Base-by-base conservation (phyloP, 805 yeast species). In the Candida nitratophila region DNA sequence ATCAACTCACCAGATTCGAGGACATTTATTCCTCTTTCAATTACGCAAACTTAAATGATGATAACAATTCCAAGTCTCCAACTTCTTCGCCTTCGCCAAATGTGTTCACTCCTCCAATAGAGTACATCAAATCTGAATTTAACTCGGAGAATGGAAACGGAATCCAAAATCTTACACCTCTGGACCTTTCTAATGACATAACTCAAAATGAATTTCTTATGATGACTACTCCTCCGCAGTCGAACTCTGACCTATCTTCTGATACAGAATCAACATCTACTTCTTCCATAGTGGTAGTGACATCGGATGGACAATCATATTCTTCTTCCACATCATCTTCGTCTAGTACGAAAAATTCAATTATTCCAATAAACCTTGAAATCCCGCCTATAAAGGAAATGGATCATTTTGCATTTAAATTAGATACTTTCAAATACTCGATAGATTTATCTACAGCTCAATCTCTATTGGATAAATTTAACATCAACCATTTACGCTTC, bases 401-500 rank as follows among this genome's bases (percentile, higher is more conserved):
- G 21, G 12, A 11, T 6, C 3, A 4, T n/a, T 32, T 32, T 32
- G 16, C 17, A 16, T 32, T 32, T n/a, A 15, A 11, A 7, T n/a
- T 15, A 4, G 19, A n/a, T 17, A 17, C n/a, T 32, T 16, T 17
- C 12, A 22, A 8, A 6, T 35, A 22, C 24, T 37, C 39, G n/a
- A 12, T 37, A 4, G 22, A n/a, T 12, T 11, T 37, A 3, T 17
- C 15, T 17, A 27, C 22, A 3, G 16, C 20, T 16, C 33, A 17
- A 16, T 4, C 5, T 3, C 8, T 6, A 27, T 47, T 7, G 40
- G 58, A 38, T 8, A 39, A 41, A 9, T 62, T 62, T 47, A 60
- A 59, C 43, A 3, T 27, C 1, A 43, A 45, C 12, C 50, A 50
- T 37, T 47, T 59, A 7, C 52, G 47, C 7, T 47, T 42, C 27